Conservation (phyloP, 2,329 filamentous ascomycete species). For the Tolypocladium ophioglossoides region DNA sequence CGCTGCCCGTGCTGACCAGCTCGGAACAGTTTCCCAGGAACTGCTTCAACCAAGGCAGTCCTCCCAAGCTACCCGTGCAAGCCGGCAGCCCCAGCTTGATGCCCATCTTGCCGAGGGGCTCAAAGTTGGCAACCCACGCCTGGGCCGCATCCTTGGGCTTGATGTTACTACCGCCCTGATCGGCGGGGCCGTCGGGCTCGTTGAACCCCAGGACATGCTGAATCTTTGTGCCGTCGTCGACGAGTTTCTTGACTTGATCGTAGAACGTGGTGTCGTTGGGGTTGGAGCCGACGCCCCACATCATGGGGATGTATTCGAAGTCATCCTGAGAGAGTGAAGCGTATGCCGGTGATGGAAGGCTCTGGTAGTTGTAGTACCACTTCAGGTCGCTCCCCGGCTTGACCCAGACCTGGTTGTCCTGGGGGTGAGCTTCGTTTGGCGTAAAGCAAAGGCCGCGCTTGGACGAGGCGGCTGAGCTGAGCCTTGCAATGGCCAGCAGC, state of each 20-base stretch:
- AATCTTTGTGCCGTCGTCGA: constrained; percentile 45
- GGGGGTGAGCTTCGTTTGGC: constrained; percentile 38
- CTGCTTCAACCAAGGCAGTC: constrained; percentile 55
- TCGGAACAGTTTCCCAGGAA: constrained; percentile 55
- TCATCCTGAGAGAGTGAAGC: constrained; percentile 34
- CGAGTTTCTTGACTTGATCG: constrained; percentile 42
- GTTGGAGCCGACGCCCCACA: constrained; percentile 52
- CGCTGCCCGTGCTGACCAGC: constrained; percentile 34
- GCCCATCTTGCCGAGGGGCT: constrained; percentile 54
- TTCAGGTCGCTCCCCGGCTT: constrained; percentile 47
- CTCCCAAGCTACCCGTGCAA: constrained; percentile 49
- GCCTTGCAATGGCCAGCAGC: constrained; percentile 9
- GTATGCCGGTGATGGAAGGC: constrained; percentile 43
- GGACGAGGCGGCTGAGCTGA: constrained; percentile 19
- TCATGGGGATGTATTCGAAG: constrained; percentile 72
- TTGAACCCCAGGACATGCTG: constrained; percentile 66
- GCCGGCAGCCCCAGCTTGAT: constrained; percentile 61
- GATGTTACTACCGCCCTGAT: constrained; percentile 53
- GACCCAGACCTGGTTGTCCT: constrained; percentile 58
- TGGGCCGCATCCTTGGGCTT: constrained; percentile 49
- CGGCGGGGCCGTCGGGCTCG: constrained; percentile 54
- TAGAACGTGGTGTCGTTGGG: constrained; percentile 49
- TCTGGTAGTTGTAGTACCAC: constrained; percentile 79
- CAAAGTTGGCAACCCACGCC: constrained; percentile 61
- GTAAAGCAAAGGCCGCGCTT: constrained; percentile 70